Evolutionary conservation across 805 yeast species (phyloP).

Genomic region (Candida coquimbonensis): DNA sequence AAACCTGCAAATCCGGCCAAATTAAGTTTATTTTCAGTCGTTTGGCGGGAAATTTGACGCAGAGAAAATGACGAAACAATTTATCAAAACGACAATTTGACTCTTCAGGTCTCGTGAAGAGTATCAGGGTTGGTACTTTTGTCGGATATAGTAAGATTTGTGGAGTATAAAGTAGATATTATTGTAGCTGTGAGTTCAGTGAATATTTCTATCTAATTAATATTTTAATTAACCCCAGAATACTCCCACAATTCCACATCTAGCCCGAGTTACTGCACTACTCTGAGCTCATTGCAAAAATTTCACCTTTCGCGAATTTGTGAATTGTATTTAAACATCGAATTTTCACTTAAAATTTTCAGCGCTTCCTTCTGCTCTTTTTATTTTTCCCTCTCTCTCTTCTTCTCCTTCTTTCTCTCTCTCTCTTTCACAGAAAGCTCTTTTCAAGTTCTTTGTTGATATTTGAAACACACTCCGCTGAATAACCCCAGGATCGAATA

Average conservation of each 20-base stretch:
- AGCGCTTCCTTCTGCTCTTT: neutral
- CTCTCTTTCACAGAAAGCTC: slow-evolving; percentile 23
- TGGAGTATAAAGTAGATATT: neutral
- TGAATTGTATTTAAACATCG: slow-evolving; percentile 8
- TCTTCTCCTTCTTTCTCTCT: slow-evolving; percentile 10
- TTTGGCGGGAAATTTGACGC: neutral
- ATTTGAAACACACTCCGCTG: slow-evolving; percentile 1
- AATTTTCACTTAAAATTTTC: slow-evolving; percentile 3
- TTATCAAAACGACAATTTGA: neutral
- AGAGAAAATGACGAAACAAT: slow-evolving; percentile 4
- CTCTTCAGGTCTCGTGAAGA: neutral
- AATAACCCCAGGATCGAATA: neutral
- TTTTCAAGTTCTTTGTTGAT: slow-evolving; percentile 14
- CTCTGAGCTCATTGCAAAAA: slow-evolving; percentile 7
- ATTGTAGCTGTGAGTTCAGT: neutral
- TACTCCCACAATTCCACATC: neutral
- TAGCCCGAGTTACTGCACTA: neutral
- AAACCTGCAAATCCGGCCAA: no score
- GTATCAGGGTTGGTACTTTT: no score
- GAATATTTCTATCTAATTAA: neutral
- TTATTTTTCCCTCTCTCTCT: slow-evolving; percentile 15
- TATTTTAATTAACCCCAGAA: neutral
- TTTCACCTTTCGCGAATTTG: slow-evolving; percentile 4
- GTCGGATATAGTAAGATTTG: neutral
- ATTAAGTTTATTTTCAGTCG: neutral